Base-by-base conservation (phyloP, 2,329 filamentous ascomycete species). In the Microdochium nivale region DNA sequence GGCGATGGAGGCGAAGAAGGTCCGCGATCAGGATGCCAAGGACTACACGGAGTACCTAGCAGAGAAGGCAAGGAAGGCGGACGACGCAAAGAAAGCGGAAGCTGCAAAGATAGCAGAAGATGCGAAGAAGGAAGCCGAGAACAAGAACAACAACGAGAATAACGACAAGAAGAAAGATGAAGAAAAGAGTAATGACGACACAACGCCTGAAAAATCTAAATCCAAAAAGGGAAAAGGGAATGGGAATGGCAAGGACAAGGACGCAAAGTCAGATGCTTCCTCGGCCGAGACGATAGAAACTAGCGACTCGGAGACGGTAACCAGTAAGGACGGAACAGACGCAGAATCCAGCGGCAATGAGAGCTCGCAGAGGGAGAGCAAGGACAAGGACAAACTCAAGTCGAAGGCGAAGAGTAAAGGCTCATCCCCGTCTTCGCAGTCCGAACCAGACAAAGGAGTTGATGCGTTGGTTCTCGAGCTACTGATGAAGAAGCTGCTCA, bases 11-110 rank as follows among this genome's bases (percentile, higher is more conserved):
- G 46, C 24, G 24, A 47, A 47, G 24, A 25, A 47, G 46, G 46
- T 24, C 30, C 24, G 24, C 14, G 46, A 30, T 14, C 46, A 47
- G 24, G 25, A 47, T 8, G 40, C 40, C 46, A 47, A 30, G 25
- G 25, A 47, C 24, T 25, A 30, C 24, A 25, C 27, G 14, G 46
- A n/a, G 46, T 47, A 16, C 19, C 46, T 27, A 13, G 47, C 37
- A 25, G 49, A 52, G 24, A 47, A 52, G 52, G 43, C 24, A 47
- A 37, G 25, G 35, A 51, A 49, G 30, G 24, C 33, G 33, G 23
- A 40, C 43, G n/a, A 19, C 27, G 27, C 37, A 24, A 35, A 33
- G n/a, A 25, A 47, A 30, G 25, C 23, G 7, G 44, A 9, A 24
- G n/a, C 10, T 16, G 19, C 23, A 23, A 47, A 24, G 21, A 23